Percentiles rank a stretch among this genome's conserved stretches.
Evolutionary conservation across 176 grass and related monocot species (phyloP).

Genomic region (Triticum dicoccoides): DNA sequence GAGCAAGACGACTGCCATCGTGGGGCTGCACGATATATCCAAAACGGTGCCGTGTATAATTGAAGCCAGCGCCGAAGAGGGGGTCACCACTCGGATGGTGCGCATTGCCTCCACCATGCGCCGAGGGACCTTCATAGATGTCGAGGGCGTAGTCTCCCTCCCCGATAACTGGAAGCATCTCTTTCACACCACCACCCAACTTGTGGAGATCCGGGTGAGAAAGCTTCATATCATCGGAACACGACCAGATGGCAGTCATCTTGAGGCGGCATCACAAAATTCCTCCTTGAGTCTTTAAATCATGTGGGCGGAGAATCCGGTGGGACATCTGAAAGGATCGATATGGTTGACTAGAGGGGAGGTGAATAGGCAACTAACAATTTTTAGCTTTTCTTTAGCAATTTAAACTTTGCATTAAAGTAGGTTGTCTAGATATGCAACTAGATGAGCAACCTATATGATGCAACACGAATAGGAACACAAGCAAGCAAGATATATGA

Average conservation of each 20-base stretch:
- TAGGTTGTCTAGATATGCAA: too few species aligned
- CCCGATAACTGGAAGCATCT: background rate
- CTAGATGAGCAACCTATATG: too few species aligned
- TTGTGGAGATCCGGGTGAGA: background rate
- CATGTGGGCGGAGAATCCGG: background rate
- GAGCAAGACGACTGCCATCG: background rate
- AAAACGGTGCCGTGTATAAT: background rate
- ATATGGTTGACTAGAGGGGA: too few species aligned
- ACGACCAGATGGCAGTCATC: background rate
- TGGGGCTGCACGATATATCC: background rate
- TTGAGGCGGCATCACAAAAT: background rate
- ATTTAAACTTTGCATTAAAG: too few species aligned
- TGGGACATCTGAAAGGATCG: too few species aligned
- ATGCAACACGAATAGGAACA: too few species aligned
- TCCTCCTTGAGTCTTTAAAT: background rate
- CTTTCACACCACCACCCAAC: background rate
- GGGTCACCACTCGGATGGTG: constrained; percentile 12
- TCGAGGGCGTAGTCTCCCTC: background rate
- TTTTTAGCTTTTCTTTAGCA: too few species aligned
- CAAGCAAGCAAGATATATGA: too few species aligned
- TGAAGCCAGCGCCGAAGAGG: background rate
- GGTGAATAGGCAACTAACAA: too few species aligned
- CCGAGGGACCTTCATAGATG: background rate
- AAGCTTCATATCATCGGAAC: background rate
- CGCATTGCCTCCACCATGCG: background rate